phyloP scores from a whole-genome alignment of 1,284 basidiomycete genomes.

The Ustilago trichophora region DNA sequence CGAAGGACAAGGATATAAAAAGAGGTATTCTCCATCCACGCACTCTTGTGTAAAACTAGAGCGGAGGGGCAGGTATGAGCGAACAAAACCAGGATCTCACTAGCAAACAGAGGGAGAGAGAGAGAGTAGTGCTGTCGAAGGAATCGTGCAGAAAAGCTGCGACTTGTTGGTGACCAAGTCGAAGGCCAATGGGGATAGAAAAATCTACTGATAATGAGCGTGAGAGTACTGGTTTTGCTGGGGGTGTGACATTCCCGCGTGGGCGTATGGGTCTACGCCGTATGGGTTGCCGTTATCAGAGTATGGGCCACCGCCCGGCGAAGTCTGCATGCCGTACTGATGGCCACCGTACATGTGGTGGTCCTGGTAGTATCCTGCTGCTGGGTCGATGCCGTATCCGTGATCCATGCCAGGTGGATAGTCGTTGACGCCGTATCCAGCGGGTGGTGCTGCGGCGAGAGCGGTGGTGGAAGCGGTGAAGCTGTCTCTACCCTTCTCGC shows the following conservation, averaged over 20 bases:
- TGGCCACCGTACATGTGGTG: conserved; percentile 27
- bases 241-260: conserved; percentile 34
- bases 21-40: too few relatives aligned
- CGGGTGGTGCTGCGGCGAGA: conserved; percentile 20
- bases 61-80: too few relatives aligned
- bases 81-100: too few relatives aligned
- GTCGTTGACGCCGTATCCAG: conserved; percentile 26
- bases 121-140: too few relatives aligned
- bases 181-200: too few relatives aligned
- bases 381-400: conserved; percentile 25
- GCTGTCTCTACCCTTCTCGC: conserved; percentile 43
- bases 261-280: conserved; percentile 26
- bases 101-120: too few relatives aligned
- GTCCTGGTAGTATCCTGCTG: conserved; percentile 19
- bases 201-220: conserved; percentile 23
- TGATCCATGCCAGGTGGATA: conserved; percentile 16
- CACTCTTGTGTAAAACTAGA: too few relatives aligned
- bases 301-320: conserved; percentile 4
- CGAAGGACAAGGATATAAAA: too few relatives aligned
- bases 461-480: conserved; percentile 44
- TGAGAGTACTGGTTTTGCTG: conserved; percentile 19
- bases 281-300: conserved; percentile 9
- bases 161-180: too few relatives aligned
- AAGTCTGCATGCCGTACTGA: conserved; percentile 31
- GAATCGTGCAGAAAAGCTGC: too few relatives aligned